Evolutionary conservation across 768 basidiomycete genomes (phyloP).

Genomic region (Amanita brunnescens): DNA sequence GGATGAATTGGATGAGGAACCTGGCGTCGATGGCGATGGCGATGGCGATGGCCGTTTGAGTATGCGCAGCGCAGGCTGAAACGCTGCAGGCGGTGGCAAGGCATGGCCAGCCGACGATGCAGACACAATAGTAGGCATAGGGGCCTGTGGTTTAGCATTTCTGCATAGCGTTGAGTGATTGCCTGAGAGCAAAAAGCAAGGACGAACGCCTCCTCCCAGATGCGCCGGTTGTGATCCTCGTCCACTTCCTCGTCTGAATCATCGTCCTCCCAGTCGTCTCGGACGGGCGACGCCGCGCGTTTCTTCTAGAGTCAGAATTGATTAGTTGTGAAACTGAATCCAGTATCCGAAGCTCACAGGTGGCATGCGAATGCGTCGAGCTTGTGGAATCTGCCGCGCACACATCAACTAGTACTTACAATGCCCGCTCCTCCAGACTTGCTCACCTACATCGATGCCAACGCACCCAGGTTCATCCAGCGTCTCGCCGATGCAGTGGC

Average conservation of each 20-base stretch:
- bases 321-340: not conserved
- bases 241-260: constrained; percentile 33
- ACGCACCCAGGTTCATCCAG: constrained; percentile 67
- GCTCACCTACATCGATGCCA: constrained; percentile 50
- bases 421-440: constrained; percentile 47
- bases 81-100: constrained; percentile 44
- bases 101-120: constrained; percentile 26
- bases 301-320: not conserved
- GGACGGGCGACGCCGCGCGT: constrained; percentile 12
- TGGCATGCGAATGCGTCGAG: not conserved
- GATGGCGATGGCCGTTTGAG: constrained; percentile 54
- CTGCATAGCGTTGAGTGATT: constrained; percentile 22
- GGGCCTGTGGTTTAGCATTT: constrained; percentile 46
- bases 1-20: constrained; percentile 16
- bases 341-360: not conserved
- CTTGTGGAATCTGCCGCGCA: not conserved
- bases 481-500: constrained; percentile 75
- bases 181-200: constrained; percentile 6
- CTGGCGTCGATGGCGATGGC: constrained; percentile 21
- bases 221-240: constrained; percentile 36
- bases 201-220: constrained; percentile 70
- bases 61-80: constrained; percentile 60
- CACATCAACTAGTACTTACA: not conserved
- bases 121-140: constrained; percentile 61
- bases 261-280: constrained; percentile 54